These are phyloP conservation scores for Fusarium nurragi DNA, from an alignment of 2,329 filamentous ascomycete genomes.

Conservation along the genomic window DNA sequence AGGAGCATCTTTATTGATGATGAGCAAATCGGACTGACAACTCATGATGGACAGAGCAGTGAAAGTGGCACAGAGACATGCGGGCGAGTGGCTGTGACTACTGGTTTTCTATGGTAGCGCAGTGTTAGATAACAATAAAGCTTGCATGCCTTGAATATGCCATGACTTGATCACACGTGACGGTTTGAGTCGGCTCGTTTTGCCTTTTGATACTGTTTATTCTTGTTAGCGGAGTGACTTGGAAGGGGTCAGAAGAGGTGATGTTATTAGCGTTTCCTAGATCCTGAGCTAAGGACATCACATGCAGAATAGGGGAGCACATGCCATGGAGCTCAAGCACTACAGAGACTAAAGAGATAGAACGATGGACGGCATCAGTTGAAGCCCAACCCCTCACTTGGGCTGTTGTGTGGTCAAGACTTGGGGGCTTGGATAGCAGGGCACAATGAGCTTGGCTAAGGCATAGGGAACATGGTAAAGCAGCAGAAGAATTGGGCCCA, in stretches of 20 bases:
- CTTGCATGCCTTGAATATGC: constrained; percentile 39
- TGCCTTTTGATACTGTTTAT: not conserved
- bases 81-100: constrained; percentile 31
- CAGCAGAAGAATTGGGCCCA: not conserved
- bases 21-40: constrained; percentile 19
- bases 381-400: not conserved
- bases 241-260: not conserved
- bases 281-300: not conserved
- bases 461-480: no score
- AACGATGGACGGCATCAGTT: not conserved
- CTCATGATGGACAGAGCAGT: constrained; percentile 13
- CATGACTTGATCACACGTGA: constrained; percentile 5
- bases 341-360: not conserved
- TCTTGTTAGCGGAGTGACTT: not conserved
- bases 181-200: not conserved
- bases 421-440: no score
- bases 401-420: not conserved
- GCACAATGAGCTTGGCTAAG: not conserved
- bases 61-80: constrained; percentile 39
- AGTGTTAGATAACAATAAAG: constrained; percentile 39
- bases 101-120: constrained; percentile 36
- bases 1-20: constrained; percentile 1
- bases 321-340: not conserved
- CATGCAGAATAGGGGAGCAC: not conserved
- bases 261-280: constrained; percentile 16